phyloP scores from a whole-genome alignment of 2,329 filamentous ascomycete genomes.

The Calonectria pteridis region DNA sequence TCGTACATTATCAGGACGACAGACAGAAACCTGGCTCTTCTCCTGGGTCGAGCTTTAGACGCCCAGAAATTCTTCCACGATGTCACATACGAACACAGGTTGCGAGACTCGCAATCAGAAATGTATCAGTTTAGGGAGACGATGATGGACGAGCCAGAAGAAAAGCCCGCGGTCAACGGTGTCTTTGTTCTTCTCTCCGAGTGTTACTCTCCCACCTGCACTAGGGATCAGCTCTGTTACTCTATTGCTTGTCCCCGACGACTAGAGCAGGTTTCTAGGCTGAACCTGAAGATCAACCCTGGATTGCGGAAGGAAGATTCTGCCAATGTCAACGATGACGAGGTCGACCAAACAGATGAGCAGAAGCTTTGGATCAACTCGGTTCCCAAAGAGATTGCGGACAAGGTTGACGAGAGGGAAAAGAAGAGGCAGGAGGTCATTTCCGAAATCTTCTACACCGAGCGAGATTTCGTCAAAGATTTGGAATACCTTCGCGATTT shows the following conservation, averaged over 20 bases:
- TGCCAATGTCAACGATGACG: constrained; percentile 78
- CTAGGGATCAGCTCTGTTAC: constrained; percentile 94
- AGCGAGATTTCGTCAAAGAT: constrained; percentile 98
- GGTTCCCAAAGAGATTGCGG: constrained; percentile 93
- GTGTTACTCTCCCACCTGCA: constrained; percentile 98
- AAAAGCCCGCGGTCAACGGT: constrained; percentile 83
- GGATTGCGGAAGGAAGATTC: constrained; percentile 78
- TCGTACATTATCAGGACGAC: constrained; percentile 98
- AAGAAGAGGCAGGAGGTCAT: constrained; percentile 99
- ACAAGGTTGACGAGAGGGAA: constrained; percentile 88
- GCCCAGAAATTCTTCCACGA: constrained; percentile 99
- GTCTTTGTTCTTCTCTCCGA: constrained; percentile 97
- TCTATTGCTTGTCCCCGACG: constrained; percentile 96
- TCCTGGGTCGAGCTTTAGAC: constrained; percentile 91
- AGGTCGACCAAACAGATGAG: constrained; percentile 86
- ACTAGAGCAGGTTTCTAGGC: constrained; percentile 91
- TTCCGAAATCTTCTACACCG: constrained; percentile 98
- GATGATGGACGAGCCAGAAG: constrained; percentile 84
- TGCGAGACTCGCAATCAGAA: constrained; percentile 93
- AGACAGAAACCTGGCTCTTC: constrained; percentile 91
- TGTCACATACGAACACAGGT: constrained; percentile 95
- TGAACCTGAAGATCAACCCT: constrained; percentile 93
- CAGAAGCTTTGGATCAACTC: constrained; percentile 99
- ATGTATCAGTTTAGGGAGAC: constrained; percentile 98
- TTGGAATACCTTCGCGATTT: constrained; percentile 97